A percentile compares a stretch with the other conserved stretches of the same genome.
Evolutionary conservation across 1,139 yeast species (phyloP).

Genomic region (Geotrichum reessii): DNA sequence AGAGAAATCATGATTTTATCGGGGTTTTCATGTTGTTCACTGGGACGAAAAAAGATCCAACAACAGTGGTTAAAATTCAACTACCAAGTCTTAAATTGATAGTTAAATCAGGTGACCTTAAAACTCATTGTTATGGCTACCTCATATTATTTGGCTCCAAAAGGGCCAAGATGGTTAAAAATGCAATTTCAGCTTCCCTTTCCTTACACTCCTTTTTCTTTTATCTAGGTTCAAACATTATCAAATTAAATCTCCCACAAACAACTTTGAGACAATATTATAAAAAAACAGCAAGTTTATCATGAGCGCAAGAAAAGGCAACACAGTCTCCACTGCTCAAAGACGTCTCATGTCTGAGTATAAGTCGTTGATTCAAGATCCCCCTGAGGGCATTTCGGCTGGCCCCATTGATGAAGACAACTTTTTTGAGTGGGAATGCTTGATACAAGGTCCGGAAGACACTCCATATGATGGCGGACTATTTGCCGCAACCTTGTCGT

Average conservation of each 20-base stretch:
- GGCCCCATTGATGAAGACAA: constrained; percentile 83
- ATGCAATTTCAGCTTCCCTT: background rate
- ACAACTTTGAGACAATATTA: background rate
- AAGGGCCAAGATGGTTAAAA: background rate
- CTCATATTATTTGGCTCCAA: background rate
- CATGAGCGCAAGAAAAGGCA: constrained; percentile 4
- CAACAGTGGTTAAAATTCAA: too few relatives aligned
- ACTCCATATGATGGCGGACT: constrained; percentile 93
- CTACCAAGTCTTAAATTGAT: too few relatives aligned
- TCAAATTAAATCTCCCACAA: background rate
- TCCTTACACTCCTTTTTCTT: background rate
- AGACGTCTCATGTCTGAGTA: constrained; percentile 81
- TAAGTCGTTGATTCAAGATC: constrained; percentile 75
- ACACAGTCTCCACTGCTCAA: constrained; percentile 55
- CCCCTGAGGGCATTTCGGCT: constrained; percentile 94
- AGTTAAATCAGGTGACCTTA: background rate
- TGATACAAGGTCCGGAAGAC: constrained; percentile 87
- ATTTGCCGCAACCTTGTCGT: constrained; percentile 74
- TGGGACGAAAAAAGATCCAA: too few relatives aligned
- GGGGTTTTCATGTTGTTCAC: too few relatives aligned
- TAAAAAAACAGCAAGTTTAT: background rate
- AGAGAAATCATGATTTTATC: background rate
- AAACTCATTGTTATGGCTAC: too few relatives aligned
- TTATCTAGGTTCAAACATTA: background rate
- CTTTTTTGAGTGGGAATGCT: constrained; percentile 84